Conservation (phyloP, 495 filamentous ascomycete species). For the Rhypophila decipiens region DNA sequence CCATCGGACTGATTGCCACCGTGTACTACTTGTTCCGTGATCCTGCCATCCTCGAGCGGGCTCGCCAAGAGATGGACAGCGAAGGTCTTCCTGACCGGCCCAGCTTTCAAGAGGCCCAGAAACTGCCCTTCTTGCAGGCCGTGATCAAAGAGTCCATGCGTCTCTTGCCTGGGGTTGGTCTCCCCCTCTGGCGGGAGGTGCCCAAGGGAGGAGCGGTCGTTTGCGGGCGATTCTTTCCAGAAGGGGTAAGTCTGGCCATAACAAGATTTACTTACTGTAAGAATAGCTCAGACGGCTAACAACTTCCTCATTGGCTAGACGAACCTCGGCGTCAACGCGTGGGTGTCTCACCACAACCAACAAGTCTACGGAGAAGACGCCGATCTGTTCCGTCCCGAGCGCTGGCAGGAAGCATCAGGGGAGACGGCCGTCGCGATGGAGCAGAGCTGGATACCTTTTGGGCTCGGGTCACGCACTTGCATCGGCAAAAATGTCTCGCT, state of each 20-base stretch:
- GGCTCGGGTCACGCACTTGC: no score
- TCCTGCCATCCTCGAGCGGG: conserved; percentile 34
- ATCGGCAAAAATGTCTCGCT: no score
- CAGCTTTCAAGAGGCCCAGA: conserved; percentile 22
- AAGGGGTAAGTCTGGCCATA: no score
- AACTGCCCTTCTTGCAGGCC: conserved; percentile 42
- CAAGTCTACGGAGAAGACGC: conserved; percentile 33
- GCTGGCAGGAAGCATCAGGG: conserved; percentile 40
- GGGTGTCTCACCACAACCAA: conserved; percentile 30
- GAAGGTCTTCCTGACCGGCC: conserved; percentile 24
- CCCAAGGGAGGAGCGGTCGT: conserved; percentile 40
- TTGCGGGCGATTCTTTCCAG: conserved; percentile 39
- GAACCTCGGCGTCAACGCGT: conserved; percentile 38
- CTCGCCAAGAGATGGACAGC: conserved; percentile 14
- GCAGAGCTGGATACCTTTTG: no score
- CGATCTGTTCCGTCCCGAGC: conserved; percentile 42
- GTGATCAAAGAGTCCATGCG: conserved; percentile 49
- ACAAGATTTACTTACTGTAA: no score
- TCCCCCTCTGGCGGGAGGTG: conserved; percentile 32
- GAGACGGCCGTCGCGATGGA: conserved; percentile 31
- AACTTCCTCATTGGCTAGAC: no score
- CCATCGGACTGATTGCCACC: conserved; percentile 50
- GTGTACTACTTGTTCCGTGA: conserved; percentile 47
- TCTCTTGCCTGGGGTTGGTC: conserved; percentile 29
- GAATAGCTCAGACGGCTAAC: no score